phyloP scores from a whole-genome alignment of 768 basidiomycete genomes.

The Termitomyces titanicus region DNA sequence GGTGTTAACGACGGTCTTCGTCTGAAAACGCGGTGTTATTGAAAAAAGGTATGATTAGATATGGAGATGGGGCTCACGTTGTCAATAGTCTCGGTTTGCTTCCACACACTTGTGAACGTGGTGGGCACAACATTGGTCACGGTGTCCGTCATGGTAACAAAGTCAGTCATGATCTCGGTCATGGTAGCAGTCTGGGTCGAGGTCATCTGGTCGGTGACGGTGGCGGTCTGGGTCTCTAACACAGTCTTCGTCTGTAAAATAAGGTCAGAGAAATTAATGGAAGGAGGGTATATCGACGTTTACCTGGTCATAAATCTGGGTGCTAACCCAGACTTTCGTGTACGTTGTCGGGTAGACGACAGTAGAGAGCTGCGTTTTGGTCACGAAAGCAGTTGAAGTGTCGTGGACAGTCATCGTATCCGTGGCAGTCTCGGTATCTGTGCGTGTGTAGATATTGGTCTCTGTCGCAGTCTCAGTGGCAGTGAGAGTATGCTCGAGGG shows the following conservation, averaged over 20 bases:
- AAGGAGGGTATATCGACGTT: conserved; percentile 11
- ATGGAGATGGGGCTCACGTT: conserved; percentile 30
- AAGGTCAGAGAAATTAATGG: neutral
- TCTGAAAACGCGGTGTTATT: conserved; percentile 29
- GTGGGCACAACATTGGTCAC: conserved; percentile 56
- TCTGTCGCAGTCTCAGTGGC: conserved; percentile 59
- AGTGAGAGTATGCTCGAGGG: conserved; percentile 55
- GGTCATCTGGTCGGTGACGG: conserved; percentile 51
- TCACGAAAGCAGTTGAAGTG: conserved; percentile 57
- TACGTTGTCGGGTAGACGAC: conserved; percentile 57
- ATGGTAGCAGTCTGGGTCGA: conserved; percentile 51
- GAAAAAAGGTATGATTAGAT: too few relatives aligned
- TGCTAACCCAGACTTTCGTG: conserved; percentile 48
- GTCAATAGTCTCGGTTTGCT: conserved; percentile 55
- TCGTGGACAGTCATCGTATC: conserved; percentile 45
- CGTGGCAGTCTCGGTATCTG: conserved; percentile 42
- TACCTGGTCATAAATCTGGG: conserved; percentile 58
- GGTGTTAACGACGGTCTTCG: conserved; percentile 56
- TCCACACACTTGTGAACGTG: conserved; percentile 50
- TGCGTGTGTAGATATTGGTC: conserved; percentile 51
- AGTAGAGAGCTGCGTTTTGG: conserved; percentile 49
- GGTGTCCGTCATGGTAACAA: conserved; percentile 47
- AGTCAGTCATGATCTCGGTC: conserved; percentile 53
- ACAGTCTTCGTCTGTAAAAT: conserved; percentile 49
- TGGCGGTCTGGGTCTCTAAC: conserved; percentile 45